Evolutionary conservation across 768 basidiomycete species (phyloP).

Genomic region (Lenzites betulinus): DNA sequence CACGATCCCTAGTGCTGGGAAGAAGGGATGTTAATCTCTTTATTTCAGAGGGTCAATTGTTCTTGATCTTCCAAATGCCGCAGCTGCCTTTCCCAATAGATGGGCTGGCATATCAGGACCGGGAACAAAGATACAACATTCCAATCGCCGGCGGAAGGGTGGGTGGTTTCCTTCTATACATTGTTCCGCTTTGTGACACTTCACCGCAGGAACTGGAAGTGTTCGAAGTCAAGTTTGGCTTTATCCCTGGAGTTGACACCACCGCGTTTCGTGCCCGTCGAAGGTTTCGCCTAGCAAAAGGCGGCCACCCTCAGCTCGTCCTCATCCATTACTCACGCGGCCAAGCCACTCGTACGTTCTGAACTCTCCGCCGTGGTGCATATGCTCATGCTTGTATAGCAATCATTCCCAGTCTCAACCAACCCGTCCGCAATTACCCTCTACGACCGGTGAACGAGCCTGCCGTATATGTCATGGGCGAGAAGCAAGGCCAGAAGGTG

Average conservation of each 20-base stretch:
- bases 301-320: constrained; percentile 71
- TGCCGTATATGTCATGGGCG: constrained; percentile 68
- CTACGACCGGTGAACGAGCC: constrained; percentile 68
- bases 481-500: constrained; percentile 72
- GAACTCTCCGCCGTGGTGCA: constrained; percentile 4
- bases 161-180: constrained; percentile 32
- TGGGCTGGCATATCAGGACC: constrained; percentile 75
- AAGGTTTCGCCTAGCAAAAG: constrained; percentile 71
- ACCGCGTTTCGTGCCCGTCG: constrained; percentile 69
- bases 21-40: too few species aligned
- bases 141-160: constrained; percentile 56
- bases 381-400: constrained; percentile 40
- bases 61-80: constrained; percentile 65
- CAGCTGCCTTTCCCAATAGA: constrained; percentile 69
- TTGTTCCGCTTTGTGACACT: not conserved
- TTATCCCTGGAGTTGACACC: constrained; percentile 67
- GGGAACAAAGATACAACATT: constrained; percentile 62
- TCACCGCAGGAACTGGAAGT: constrained; percentile 72
- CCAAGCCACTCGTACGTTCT: constrained; percentile 54
- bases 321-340: constrained; percentile 79
- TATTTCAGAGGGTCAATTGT: constrained; percentile 59
- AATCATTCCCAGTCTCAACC: constrained; percentile 58
- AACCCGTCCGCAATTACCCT: constrained; percentile 72
- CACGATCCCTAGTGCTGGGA: too few species aligned
- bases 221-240: constrained; percentile 71